phyloP scores from a whole-genome alignment of 352 stramenopile genomes.

The Globisporangium viniferum region DNA sequence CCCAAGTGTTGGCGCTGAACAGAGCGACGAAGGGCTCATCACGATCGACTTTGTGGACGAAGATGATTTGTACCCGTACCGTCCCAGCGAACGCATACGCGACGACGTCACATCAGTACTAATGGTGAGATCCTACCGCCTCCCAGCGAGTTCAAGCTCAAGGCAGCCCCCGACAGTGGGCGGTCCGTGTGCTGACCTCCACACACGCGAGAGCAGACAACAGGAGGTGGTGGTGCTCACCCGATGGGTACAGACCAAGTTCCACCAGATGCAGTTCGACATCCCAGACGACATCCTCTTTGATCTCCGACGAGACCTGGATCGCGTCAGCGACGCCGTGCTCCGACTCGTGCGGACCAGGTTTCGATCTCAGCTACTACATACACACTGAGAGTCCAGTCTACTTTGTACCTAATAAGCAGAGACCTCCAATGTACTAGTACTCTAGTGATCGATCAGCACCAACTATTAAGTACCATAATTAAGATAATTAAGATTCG shows the following conservation, averaged over 20 bases:
- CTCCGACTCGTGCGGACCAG: background rate
- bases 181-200: no score
- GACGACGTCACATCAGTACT: slow-evolving; percentile 2
- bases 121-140: background rate
- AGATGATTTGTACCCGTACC: slow-evolving; percentile 15
- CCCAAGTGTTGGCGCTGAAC: background rate
- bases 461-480: no score
- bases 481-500: no score
- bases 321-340: background rate
- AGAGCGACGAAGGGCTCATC: slow-evolving; percentile 9
- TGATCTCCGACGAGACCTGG: background rate
- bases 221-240: slow-evolving; percentile 29
- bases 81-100: slow-evolving; percentile 1
- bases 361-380: background rate
- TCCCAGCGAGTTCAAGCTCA: background rate
- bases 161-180: background rate
- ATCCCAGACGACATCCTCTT: background rate
- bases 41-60: slow-evolving; percentile 11
- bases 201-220: background rate
- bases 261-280: slow-evolving; percentile 7
- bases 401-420: no score
- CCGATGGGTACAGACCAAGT: slow-evolving; percentile 28
- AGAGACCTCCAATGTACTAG: no score
- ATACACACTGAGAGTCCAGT: no score
- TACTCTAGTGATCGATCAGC: no score